Evolutionary conservation across 2,329 filamentous ascomycete species (phyloP).

Genomic region (Conoideocrella luteorostrata): DNA sequence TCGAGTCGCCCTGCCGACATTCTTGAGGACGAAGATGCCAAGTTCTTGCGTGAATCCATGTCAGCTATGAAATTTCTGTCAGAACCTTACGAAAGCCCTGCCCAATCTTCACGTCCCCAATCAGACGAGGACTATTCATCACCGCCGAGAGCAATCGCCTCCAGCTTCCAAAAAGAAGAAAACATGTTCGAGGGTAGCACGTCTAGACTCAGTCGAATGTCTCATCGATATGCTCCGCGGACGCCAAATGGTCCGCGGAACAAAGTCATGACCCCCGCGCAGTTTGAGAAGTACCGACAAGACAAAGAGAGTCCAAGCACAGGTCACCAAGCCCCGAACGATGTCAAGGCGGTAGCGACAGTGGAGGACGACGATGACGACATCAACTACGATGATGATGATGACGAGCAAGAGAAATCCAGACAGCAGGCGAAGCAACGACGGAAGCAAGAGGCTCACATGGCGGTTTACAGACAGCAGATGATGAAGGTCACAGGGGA

Average conservation of each 20-base stretch:
- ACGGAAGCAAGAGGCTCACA: slow-evolving; percentile 82
- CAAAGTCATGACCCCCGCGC: slow-evolving; percentile 84
- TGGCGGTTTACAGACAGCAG: slow-evolving; percentile 83
- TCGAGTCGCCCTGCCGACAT: slow-evolving; percentile 30
- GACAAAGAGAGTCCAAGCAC: slow-evolving; percentile 59
- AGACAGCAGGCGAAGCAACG: slow-evolving; percentile 69
- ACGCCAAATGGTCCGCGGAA: slow-evolving; percentile 41
- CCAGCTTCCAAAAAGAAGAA: slow-evolving; percentile 39
- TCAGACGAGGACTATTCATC: slow-evolving; percentile 34
- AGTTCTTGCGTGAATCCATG: slow-evolving; percentile 45
- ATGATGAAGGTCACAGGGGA: slow-evolving; percentile 96
- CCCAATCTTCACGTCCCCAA: slow-evolving; percentile 28
- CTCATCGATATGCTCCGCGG: slow-evolving; percentile 28
- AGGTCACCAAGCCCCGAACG: slow-evolving; percentile 31
- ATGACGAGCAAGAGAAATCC: slow-evolving; percentile 72
- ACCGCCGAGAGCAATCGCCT: slow-evolving; percentile 19
- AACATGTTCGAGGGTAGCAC: slow-evolving; percentile 48
- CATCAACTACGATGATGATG: slow-evolving; percentile 63
- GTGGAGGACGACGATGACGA: slow-evolving; percentile 60
- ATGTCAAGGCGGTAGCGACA: slow-evolving; percentile 36
- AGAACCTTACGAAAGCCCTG: slow-evolving; percentile 14
- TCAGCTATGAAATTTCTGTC: slow-evolving; percentile 41
- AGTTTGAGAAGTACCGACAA: slow-evolving; percentile 76
- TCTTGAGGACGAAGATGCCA: slow-evolving; percentile 47
- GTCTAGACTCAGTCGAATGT: slow-evolving; percentile 29